Evolutionary conservation across 1,284 basidiomycete species (phyloP).

Genomic region (Microbotryum intermedium): DNA sequence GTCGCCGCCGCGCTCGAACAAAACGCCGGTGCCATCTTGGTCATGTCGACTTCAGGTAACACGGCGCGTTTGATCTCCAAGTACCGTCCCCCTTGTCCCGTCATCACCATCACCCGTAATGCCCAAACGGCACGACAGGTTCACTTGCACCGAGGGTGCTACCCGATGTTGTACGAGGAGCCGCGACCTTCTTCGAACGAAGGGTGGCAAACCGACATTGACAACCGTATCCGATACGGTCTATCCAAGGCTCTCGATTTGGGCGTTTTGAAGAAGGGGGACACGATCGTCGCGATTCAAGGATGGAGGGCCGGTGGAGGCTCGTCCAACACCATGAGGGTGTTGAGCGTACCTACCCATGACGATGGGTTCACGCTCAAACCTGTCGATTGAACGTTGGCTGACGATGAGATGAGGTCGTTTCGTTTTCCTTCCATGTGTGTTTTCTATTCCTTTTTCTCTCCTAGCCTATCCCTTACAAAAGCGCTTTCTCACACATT

Average conservation of each 20-base stretch:
- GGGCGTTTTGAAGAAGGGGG: constrained; percentile 81
- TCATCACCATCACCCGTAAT: constrained; percentile 93
- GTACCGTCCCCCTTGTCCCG: constrained; percentile 88
- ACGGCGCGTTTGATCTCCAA: constrained; percentile 95
- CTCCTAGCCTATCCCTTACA: no score
- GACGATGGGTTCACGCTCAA: constrained; percentile 21
- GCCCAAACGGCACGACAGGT: constrained; percentile 92
- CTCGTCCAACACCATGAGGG: constrained; percentile 50
- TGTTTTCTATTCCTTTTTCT: background rate
- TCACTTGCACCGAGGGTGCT: constrained; percentile 93
- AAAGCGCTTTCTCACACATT: background rate
- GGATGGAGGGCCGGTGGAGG: constrained; percentile 98
- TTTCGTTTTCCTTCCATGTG: background rate
- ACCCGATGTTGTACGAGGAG: constrained; percentile 94
- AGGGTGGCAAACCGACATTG: constrained; percentile 96
- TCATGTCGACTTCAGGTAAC: constrained; percentile 92
- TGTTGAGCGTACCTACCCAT: constrained; percentile 21
- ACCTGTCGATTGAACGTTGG: constrained; percentile 2
- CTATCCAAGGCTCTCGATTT: constrained; percentile 77
- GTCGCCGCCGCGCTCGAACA: constrained; percentile 93
- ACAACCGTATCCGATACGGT: constrained; percentile 84
- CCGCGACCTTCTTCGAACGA: constrained; percentile 74
- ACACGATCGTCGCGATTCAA: constrained; percentile 88
- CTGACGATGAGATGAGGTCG: background rate
- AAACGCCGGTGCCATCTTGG: constrained; percentile 84